Percentiles rank a stretch among this genome's conserved stretches.
Evolutionary conservation across 768 basidiomycete species (phyloP).

Genomic region (Amanita subjunquillea): DNA sequence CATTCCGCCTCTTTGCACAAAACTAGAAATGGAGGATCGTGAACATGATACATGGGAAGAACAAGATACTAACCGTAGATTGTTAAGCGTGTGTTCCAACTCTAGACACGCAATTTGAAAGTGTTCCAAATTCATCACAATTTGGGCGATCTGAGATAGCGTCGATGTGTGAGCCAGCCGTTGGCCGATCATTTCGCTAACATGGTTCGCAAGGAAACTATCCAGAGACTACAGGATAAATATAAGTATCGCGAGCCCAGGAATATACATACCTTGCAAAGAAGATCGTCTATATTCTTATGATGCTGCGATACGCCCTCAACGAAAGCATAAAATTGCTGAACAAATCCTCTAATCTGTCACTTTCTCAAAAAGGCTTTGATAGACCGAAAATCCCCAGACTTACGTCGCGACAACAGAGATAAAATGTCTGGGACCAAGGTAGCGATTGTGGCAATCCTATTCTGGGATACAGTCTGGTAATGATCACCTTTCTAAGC

Average conservation of each 20-base stretch:
- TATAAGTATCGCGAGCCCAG: neutral
- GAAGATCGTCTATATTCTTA: conserved; percentile 81
- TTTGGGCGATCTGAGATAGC: conserved; percentile 85
- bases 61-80: conserved; percentile 47
- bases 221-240: conserved; percentile 63
- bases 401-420: conserved; percentile 83
- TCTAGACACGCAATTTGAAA: conserved; percentile 80
- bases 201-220: conserved; percentile 62
- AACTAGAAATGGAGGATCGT: conserved; percentile 29
- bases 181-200: conserved; percentile 66
- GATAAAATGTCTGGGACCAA: conserved; percentile 92
- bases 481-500: conserved; percentile 4
- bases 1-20: conserved; percentile 74
- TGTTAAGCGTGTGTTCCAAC: conserved; percentile 76
- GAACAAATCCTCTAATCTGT: conserved; percentile 74
- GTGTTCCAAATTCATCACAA: conserved; percentile 87
- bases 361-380: neutral
- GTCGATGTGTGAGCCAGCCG: conserved; percentile 69
- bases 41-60: neutral
- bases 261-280: conserved; percentile 61
- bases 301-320: conserved; percentile 92
- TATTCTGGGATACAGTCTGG: conserved; percentile 28
- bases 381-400: neutral
- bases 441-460: conserved; percentile 66
- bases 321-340: conserved; percentile 93